Conservation (phyloP, 345 rosid genomes). For the Populus deltoides region DNA sequence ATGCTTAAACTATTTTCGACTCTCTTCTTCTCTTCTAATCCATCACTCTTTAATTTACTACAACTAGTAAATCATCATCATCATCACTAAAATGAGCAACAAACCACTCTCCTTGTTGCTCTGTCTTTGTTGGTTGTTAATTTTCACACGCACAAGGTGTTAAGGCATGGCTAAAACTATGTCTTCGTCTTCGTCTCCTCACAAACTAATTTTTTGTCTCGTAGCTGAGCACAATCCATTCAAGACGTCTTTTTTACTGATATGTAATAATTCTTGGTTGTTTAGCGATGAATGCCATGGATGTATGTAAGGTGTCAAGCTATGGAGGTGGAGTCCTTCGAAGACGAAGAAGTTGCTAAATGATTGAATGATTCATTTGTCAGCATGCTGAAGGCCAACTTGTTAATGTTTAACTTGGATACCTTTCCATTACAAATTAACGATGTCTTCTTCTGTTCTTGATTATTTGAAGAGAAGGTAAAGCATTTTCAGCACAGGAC, state of each 20-base stretch:
- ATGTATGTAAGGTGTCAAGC: constrained; percentile 77
- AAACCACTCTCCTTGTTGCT: not conserved
- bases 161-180: constrained; percentile 19
- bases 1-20: constrained; percentile 5
- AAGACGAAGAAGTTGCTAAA: constrained; percentile 71
- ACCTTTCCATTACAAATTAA: constrained; percentile 55
- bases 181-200: constrained; percentile 20
- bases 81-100: not conserved
- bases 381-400: constrained; percentile 84
- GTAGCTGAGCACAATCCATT: constrained; percentile 80
- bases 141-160: constrained; percentile 7
- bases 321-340: constrained; percentile 94
- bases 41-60: not conserved
- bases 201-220: constrained; percentile 57
- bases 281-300: not conserved
- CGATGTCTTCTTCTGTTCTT: constrained; percentile 56
- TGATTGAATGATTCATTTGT: constrained; percentile 62
- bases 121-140: not conserved
- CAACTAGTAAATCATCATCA: too few species aligned
- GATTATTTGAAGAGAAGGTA: constrained; percentile 90
- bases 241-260: constrained; percentile 58
- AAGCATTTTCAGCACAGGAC: constrained; percentile 90
- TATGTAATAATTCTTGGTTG: too few species aligned
- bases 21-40: not conserved
- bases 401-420: constrained; percentile 72